phyloP scores from a whole-genome alignment of 306 rosid genomes.

The Ceratonia siliqua region DNA sequence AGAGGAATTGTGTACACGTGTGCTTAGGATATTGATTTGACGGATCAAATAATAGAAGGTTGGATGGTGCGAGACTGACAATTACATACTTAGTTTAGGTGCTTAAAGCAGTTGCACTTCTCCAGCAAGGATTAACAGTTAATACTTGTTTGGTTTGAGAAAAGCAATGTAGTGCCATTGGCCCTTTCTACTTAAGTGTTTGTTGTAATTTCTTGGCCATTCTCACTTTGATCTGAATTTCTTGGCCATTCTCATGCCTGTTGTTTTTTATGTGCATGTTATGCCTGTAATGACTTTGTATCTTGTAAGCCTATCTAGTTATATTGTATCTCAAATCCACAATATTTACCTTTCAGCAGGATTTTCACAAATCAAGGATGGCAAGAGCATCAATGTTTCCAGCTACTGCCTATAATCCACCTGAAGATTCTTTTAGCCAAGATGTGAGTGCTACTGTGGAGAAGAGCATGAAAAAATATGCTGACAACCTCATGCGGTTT shows the following conservation, averaged over 20 bases:
- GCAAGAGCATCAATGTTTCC: slow-evolving; percentile 56
- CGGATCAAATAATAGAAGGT: background rate
- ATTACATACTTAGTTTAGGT: background rate
- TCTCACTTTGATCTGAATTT: slow-evolving; percentile 6
- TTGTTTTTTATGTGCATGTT: background rate
- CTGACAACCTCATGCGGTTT: slow-evolving; percentile 77
- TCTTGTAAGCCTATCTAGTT: background rate
- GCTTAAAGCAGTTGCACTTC: background rate
- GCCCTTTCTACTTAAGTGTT: slow-evolving; percentile 3
- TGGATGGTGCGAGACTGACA: background rate
- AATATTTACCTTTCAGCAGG: slow-evolving; percentile 43
- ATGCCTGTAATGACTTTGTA: background rate
- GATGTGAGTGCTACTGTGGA: slow-evolving; percentile 73
- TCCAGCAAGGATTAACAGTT: slow-evolving; percentile 1
- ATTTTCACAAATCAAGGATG: slow-evolving; percentile 60
- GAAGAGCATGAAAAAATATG: slow-evolving; percentile 76
- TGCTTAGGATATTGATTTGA: background rate
- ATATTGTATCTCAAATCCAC: background rate
- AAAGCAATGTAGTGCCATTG: background rate
- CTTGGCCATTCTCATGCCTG: background rate
- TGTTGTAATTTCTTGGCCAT: slow-evolving; percentile 7
- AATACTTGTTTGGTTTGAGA: slow-evolving; percentile 12
- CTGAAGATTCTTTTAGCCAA: slow-evolving; percentile 61
- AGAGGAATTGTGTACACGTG: background rate
- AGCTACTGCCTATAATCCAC: slow-evolving; percentile 49